A percentile compares a stretch with the other conserved stretches of the same genome.
Conservation (phyloP, 306 rosid genomes). For the Malus orientalis region DNA sequence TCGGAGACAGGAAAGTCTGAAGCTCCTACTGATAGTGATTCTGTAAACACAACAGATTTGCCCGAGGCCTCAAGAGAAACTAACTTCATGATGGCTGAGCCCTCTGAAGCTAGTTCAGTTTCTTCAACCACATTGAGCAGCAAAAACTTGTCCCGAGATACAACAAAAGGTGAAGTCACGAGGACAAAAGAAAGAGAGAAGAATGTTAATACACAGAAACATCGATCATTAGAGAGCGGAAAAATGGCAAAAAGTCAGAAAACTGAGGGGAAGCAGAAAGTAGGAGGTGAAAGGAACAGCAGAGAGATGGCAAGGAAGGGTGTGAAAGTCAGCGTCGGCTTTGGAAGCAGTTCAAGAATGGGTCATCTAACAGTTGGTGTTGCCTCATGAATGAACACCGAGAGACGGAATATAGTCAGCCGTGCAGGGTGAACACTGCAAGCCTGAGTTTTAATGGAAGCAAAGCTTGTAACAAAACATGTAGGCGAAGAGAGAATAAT, state of each 20-base stretch:
- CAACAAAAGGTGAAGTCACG: neutral
- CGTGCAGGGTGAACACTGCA: no score
- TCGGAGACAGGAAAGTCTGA: constrained; percentile 27
- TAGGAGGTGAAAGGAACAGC: constrained; percentile 20
- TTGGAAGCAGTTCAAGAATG: constrained; percentile 32
- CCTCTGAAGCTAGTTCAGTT: constrained; percentile 19
- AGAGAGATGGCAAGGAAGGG: constrained; percentile 21
- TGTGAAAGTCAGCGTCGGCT: constrained; percentile 14
- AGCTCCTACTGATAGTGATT: constrained; percentile 3
- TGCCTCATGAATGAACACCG: constrained; percentile 32
- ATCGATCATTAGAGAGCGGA: constrained; percentile 10
- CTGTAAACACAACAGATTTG: constrained; percentile 4
- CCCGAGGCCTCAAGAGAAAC: constrained; percentile 10
- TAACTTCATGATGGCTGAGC: constrained; percentile 2
- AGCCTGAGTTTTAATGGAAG: neutral
- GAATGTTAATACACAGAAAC: constrained; percentile 18
- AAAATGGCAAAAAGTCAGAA: constrained; percentile 23
- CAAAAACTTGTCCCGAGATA: constrained; percentile 5
- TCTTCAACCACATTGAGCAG: constrained; percentile 20
- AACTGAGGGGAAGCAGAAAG: constrained; percentile 24
- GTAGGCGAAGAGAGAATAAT: constrained; percentile 3
- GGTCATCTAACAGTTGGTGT: constrained; percentile 42
- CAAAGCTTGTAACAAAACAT: neutral
- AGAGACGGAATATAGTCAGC: no score
- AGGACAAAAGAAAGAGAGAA: constrained; percentile 29